Percentiles rank a stretch among this genome's conserved stretches.
Conservation (phyloP, 352 stramenopile genomes). For the Phytophthora boehmeriae region DNA sequence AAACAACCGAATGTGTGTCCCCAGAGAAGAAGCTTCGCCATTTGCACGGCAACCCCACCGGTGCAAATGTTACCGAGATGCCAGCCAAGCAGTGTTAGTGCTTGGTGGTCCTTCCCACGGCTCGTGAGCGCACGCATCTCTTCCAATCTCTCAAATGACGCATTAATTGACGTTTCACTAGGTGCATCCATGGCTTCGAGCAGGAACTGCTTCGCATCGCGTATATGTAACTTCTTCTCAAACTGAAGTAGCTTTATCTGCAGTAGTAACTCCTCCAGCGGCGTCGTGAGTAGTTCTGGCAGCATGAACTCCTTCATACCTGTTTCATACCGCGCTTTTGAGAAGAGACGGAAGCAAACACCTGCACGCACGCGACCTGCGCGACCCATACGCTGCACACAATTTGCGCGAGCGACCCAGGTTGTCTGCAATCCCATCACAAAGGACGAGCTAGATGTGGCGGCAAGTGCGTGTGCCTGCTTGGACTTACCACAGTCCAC, state of each 20-base stretch:
- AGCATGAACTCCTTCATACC: constrained; percentile 81
- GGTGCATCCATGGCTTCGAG: constrained; percentile 93
- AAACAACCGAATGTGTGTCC: constrained; percentile 73
- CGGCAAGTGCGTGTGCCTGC: constrained; percentile 67
- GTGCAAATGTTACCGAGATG: constrained; percentile 75
- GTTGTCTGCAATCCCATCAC: constrained; percentile 91
- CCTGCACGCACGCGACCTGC: constrained; percentile 94
- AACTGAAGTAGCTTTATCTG: constrained; percentile 81
- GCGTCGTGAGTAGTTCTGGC: constrained; percentile 72
- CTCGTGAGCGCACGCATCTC: constrained; percentile 75
- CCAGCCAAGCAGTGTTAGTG: constrained; percentile 74
- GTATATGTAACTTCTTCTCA: constrained; percentile 76
- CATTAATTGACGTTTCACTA: constrained; percentile 88
- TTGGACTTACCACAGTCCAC: constrained; percentile 88
- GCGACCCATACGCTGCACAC: constrained; percentile 91
- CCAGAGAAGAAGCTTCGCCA: constrained; percentile 77
- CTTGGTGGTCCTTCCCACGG: constrained; percentile 16
- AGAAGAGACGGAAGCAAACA: constrained; percentile 92
- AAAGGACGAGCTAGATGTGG: constrained; percentile 78
- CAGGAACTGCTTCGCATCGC: constrained; percentile 87
- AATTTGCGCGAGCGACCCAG: constrained; percentile 85
- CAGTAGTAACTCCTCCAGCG: constrained; percentile 76
- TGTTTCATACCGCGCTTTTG: constrained; percentile 60
- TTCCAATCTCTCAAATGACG: constrained; percentile 88
- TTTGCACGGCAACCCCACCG: constrained; percentile 66